Evolutionary conservation across 805 yeast genomes (phyloP).

Genomic region (Sugiyamaella americana): DNA sequence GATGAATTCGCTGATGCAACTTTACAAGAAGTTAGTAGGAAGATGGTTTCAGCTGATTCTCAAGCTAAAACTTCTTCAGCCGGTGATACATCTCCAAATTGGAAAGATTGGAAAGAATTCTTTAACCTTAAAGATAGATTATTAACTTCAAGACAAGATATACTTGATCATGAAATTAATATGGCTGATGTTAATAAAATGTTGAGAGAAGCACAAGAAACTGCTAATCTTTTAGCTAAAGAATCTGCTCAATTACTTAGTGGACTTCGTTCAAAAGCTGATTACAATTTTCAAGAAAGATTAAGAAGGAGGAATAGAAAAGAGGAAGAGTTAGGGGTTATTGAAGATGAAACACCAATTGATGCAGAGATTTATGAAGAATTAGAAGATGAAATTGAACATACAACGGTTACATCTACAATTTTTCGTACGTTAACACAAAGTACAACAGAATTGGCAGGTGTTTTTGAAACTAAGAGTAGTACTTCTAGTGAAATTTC

Average conservation of each 20-base stretch:
- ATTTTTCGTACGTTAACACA: constrained; percentile 14
- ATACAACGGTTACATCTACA: constrained; percentile 6
- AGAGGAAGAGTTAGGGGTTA: constrained; percentile 18
- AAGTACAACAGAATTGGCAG: constrained; percentile 9
- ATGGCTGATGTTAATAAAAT: constrained; percentile 36
- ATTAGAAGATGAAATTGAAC: constrained; percentile 22
- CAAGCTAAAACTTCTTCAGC: constrained; percentile 3
- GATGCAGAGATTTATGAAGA: constrained; percentile 23
- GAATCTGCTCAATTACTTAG: constrained; percentile 40
- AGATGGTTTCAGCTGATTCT: constrained; percentile 29
- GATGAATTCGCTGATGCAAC: constrained; percentile 45
- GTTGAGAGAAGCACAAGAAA: constrained; percentile 39
- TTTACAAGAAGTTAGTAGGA: constrained; percentile 38
- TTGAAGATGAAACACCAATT: constrained; percentile 22
- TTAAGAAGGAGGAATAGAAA: constrained; percentile 4
- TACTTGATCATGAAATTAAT: constrained; percentile 35
- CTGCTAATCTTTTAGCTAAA: constrained; percentile 36
- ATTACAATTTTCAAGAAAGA: constrained; percentile 21
- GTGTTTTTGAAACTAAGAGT: too few species aligned
- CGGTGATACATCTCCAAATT: constrained; percentile 12
- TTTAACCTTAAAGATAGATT: constrained; percentile 39
- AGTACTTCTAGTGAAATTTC: background rate
- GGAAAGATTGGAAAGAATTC: constrained; percentile 38
- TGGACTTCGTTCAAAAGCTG: constrained; percentile 22
- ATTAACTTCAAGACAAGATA: constrained; percentile 36